Evolutionary conservation across 2,329 filamentous ascomycete genomes (phyloP).

Genomic region (Didymella lethalis): DNA sequence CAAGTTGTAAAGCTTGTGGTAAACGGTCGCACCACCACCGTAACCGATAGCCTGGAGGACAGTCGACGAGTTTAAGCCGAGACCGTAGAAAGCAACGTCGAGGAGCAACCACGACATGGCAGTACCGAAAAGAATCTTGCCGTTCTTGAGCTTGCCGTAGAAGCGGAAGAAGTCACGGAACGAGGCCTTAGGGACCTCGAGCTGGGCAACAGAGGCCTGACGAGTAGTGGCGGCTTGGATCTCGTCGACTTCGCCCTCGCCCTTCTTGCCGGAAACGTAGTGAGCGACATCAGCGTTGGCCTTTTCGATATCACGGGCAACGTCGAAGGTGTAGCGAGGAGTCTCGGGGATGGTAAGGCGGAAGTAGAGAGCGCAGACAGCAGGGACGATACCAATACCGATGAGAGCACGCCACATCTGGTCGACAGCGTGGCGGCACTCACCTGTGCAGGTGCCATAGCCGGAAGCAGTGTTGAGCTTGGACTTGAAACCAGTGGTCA

Average conservation of each 20-base stretch:
- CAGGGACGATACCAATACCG: constrained; percentile 53
- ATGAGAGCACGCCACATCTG: constrained; percentile 54
- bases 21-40: constrained; percentile 68
- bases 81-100: constrained; percentile 65
- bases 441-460: constrained; percentile 41
- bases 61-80: constrained; percentile 77
- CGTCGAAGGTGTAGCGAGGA: constrained; percentile 54
- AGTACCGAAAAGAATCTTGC: constrained; percentile 76
- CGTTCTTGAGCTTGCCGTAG: constrained; percentile 75
- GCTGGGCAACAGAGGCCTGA: constrained; percentile 60
- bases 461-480: constrained; percentile 29
- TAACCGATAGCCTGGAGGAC: constrained; percentile 76
- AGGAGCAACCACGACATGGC: constrained; percentile 75
- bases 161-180: constrained; percentile 75
- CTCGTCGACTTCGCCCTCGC: constrained; percentile 71
- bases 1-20: constrained; percentile 75
- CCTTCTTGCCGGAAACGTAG: constrained; percentile 72
- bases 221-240: constrained; percentile 68
- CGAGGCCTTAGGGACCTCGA: constrained; percentile 73
- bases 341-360: constrained; percentile 55
- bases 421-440: constrained; percentile 48
- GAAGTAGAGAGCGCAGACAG: constrained; percentile 53
- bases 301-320: constrained; percentile 52
- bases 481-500: constrained; percentile 44
- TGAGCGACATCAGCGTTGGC: constrained; percentile 75